A percentile compares a stretch with the other conserved stretches of the same genome.
These are phyloP conservation scores for Climacium dendroides DNA, from an alignment of 225 moss, liverwort and hornwort species.

Conservation along the genomic window DNA sequence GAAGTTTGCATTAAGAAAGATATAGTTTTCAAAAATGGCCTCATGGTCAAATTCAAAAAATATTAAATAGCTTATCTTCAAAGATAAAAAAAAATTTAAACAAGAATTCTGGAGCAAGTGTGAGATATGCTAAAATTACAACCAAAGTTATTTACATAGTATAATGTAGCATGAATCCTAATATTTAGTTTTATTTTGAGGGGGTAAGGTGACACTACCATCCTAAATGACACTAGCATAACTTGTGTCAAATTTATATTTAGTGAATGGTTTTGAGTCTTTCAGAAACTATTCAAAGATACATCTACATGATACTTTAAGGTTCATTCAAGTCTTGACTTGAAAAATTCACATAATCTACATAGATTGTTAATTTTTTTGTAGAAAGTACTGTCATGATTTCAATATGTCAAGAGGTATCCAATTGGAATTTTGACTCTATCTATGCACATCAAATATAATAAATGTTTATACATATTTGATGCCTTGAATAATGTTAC, in stretches of 20 bases:
- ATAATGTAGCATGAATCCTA: background rate
- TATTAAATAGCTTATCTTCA: too few species aligned
- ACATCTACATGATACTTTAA: background rate
- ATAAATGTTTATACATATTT: background rate
- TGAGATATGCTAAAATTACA: background rate
- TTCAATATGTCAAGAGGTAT: background rate
- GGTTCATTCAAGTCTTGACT: background rate
- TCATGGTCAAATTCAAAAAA: background rate
- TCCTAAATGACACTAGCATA: background rate
- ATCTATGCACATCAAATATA: background rate
- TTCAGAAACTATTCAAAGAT: background rate
- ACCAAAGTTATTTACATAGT: rapidly evolving
- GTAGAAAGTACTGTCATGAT: background rate
- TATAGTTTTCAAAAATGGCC: background rate
- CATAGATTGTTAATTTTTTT: background rate
- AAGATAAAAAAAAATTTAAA: background rate
- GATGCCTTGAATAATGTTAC: background rate
- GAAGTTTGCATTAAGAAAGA: background rate
- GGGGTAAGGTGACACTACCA: background rate
- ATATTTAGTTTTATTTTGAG: background rate
- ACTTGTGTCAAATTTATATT: background rate
- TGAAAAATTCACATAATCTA: background rate
- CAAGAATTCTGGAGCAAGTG: background rate
- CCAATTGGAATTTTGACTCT: background rate
- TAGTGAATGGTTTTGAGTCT: background rate